Base-by-base conservation (phyloP, 345 rosid genomes). In the Rhodamnia argentea region DNA sequence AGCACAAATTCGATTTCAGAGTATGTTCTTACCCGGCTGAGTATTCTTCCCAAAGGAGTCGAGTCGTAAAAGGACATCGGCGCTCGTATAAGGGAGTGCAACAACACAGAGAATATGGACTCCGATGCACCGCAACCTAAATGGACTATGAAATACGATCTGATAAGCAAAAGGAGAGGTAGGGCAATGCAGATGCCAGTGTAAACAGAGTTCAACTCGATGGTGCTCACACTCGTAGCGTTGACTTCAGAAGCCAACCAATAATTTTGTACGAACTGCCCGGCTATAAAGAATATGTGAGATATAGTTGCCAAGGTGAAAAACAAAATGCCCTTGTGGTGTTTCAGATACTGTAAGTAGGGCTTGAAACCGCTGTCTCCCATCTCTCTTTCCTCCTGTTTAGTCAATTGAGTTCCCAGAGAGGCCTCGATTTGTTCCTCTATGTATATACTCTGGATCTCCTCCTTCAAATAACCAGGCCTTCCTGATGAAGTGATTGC, bases 321-420 rank as follows among this genome's bases (percentile, higher is more conserved):
- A 86, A 85, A 89, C 84, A 89, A 55, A 74, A 90, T 70, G 18
- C 92, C 90, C 57, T 90, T 87, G 27, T 60, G 52, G 23, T 89
- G 91, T 23, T 85, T 91, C 78, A 92, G 76, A 76, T 91, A 92
- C 70, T 91, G 93, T 51, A 90, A 27, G 85, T 90, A 94, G 84
- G 95, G 90, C 89, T 89, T 92, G 56, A 90, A 88, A 64, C 95
- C 94, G n/a, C 90, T 83, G 87, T 89, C 89, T 64, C 95, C 93
- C 23, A 42, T 82, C 88, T 93, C 95, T 70, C 89, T 89, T 87
- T 91, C 95, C 88, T 93, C 94, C 84, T 86, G 85, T 87, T 89
- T 89, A 29, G 92, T 90, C 87, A 94, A 62, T 40, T 94, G 96
- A 59, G 90, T 92, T 29, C 85, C 88, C 3, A 11, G 16, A 27